These are phyloP conservation scores for Leptodontidium sp. DNA, from an alignment of 2,329 filamentous ascomycete species.

Conservation along the genomic window DNA sequence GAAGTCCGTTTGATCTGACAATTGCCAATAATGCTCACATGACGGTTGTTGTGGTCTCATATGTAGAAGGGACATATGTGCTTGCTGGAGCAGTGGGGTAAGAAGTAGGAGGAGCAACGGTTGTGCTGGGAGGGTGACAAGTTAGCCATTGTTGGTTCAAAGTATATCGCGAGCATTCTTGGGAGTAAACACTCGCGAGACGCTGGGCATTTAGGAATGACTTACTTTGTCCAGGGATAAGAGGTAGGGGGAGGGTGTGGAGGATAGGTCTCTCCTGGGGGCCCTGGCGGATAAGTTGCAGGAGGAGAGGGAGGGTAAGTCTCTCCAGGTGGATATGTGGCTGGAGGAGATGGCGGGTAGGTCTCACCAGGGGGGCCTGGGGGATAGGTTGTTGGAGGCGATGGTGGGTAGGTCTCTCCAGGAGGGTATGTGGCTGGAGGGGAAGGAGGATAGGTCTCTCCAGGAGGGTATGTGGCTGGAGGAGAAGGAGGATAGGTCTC, in stretches of 20 bases:
- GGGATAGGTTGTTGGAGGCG: background rate
- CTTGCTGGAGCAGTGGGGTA: background rate
- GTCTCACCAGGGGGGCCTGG: background rate
- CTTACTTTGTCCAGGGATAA: conserved; percentile 9
- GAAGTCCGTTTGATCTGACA: background rate
- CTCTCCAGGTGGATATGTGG: background rate
- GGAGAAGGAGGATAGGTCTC: background rate
- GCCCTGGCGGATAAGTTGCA: background rate
- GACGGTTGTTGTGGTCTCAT: conserved; percentile 4
- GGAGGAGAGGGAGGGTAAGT: conserved; percentile 4
- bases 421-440: background rate
- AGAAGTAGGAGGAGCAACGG: background rate
- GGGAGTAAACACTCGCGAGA: too few relatives aligned
- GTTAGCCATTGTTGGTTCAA: too few relatives aligned
- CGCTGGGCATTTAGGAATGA: background rate
- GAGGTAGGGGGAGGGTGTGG: background rate
- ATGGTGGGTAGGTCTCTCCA: background rate
- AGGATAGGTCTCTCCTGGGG: background rate
- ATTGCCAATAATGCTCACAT: background rate
- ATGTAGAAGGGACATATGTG: background rate
- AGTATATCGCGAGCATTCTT: too few relatives aligned
- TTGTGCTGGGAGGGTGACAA: background rate
- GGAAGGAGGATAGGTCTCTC: background rate
- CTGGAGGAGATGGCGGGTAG: background rate
- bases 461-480: background rate